Evolutionary conservation across 164 flowering plant species (phyloP).

Genomic region (Macadamia tetraphylla): DNA sequence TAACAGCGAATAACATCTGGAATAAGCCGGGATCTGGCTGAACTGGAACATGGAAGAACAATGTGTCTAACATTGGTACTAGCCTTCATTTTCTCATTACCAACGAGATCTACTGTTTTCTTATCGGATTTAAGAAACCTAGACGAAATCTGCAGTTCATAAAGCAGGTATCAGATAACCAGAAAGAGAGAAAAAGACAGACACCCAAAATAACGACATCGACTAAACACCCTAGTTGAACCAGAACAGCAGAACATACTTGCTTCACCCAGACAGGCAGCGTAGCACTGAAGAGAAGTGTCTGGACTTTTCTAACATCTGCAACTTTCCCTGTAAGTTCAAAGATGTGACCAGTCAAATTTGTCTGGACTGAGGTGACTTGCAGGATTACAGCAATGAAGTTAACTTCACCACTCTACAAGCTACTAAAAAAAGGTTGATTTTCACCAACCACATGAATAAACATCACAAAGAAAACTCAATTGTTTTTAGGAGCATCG

Average conservation of each 20-base stretch:
- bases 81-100: constrained; percentile 93
- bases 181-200: too few relatives aligned
- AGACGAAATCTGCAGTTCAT: constrained; percentile 50
- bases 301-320: constrained; percentile 81
- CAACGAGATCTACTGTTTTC: constrained; percentile 87
- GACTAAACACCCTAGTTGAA: background rate
- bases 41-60: constrained; percentile 67
- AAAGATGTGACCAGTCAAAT: constrained; percentile 1
- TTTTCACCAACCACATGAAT: too few relatives aligned
- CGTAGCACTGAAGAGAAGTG: constrained; percentile 97
- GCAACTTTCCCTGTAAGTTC: constrained; percentile 69
- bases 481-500: too few relatives aligned
- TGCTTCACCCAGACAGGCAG: constrained; percentile 83
- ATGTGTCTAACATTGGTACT: constrained; percentile 80
- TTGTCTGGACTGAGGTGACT: too few relatives aligned
- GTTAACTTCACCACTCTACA: background rate
- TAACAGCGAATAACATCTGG: constrained; percentile 87
- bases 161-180: background rate
- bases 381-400: background rate
- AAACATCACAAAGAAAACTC: too few relatives aligned
- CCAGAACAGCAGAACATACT: constrained; percentile 28
- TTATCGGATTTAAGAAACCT: constrained; percentile 70
- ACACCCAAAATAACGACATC: background rate
- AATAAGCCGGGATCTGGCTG: constrained; percentile 73
- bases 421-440: background rate